These are phyloP conservation scores for Mortierella sp. DNA, from an alignment of 371 early-diverging fungal species.

Conservation along the genomic window DNA sequence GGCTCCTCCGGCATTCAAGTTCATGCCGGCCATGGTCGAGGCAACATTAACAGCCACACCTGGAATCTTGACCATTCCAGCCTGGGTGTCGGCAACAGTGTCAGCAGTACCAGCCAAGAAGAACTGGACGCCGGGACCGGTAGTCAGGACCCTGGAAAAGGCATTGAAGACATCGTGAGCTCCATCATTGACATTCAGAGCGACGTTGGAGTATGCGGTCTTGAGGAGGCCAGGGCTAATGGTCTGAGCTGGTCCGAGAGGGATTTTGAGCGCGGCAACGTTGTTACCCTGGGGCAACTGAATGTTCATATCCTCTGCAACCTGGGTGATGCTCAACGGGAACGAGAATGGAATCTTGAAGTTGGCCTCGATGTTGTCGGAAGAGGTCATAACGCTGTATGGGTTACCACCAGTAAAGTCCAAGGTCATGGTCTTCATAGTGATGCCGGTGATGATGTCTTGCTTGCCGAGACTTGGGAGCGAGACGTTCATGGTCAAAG, in stretches of 20 bases:
- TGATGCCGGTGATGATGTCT: slow-evolving; percentile 55
- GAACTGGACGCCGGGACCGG: slow-evolving; percentile 53
- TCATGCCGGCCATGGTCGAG: slow-evolving; percentile 60
- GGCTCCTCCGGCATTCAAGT: slow-evolving; percentile 48
- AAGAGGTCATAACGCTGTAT: slow-evolving; percentile 60
- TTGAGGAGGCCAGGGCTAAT: slow-evolving; percentile 47
- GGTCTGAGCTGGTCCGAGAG: slow-evolving; percentile 58
- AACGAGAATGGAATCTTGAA: slow-evolving; percentile 67
- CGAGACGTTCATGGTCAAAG: slow-evolving; percentile 59
- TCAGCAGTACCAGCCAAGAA: slow-evolving; percentile 61
- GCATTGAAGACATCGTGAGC: slow-evolving; percentile 55
- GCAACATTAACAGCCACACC: slow-evolving; percentile 60
- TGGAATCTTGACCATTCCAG: slow-evolving; percentile 59
- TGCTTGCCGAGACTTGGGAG: slow-evolving; percentile 60
- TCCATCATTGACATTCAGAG: slow-evolving; percentile 52
- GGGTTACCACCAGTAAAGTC: slow-evolving; percentile 61
- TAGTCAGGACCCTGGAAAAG: slow-evolving; percentile 60
- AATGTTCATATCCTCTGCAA: slow-evolving; percentile 58
- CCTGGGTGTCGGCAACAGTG: slow-evolving; percentile 60
- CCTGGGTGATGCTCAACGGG: slow-evolving; percentile 57
- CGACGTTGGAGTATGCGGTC: slow-evolving; percentile 46
- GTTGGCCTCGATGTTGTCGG: slow-evolving; percentile 57
- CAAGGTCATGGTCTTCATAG: slow-evolving; percentile 58
- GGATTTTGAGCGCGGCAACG: slow-evolving; percentile 58
- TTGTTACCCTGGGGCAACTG: slow-evolving; percentile 35